Percentiles rank a stretch among this genome's conserved stretches.
Conservation (phyloP, 2,329 filamentous ascomycete species). For the Epicoccum nigrum region DNA sequence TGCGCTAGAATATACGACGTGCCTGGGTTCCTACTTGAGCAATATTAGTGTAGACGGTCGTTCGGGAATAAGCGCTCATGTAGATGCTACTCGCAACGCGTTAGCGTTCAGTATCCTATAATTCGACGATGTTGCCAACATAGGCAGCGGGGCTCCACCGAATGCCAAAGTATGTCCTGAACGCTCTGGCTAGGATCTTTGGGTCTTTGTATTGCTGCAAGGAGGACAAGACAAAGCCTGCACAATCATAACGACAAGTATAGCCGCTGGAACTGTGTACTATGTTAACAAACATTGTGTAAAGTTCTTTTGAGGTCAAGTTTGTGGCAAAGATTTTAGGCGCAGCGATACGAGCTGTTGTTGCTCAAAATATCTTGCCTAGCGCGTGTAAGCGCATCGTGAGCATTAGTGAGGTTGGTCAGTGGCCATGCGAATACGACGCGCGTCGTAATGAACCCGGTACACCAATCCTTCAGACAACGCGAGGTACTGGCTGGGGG, state of each 20-base stretch:
- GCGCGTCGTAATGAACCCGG: conserved; percentile 30
- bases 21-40: too few species aligned
- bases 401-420: conserved; percentile 15
- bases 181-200: too few species aligned
- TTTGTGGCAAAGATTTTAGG: neutral
- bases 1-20: too few species aligned
- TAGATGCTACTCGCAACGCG: conserved; percentile 17
- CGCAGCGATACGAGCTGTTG: conserved; percentile 6
- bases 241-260: too few species aligned
- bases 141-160: conserved; percentile 15
- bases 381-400: conserved; percentile 23
- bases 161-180: conserved; percentile 5
- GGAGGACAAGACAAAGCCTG: neutral
- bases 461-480: conserved; percentile 22
- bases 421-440: conserved; percentile 35
- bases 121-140: conserved; percentile 13
- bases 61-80: conserved; percentile 11
- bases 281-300: neutral
- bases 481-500: conserved; percentile 8
- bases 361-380: conserved; percentile 16
- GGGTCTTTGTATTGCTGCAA: neutral
- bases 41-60: neutral
- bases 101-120: conserved; percentile 18
- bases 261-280: too few species aligned
- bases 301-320: neutral